Evolutionary conservation across 2,329 filamentous ascomycete genomes (phyloP).

Genomic region (Colletotrichum lupini): DNA sequence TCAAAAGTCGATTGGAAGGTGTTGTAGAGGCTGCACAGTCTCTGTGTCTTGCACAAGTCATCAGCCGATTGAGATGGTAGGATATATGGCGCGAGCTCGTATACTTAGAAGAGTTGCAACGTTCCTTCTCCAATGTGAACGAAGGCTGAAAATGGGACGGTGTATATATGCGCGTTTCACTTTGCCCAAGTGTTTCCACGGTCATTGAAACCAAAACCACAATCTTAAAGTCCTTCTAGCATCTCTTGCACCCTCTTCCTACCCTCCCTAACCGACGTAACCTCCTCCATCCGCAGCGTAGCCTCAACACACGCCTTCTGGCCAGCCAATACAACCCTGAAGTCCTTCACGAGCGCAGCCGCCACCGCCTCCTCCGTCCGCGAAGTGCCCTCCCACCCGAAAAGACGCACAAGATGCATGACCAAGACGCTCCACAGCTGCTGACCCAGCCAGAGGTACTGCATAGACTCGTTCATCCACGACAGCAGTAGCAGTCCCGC

Average conservation of each 20-base stretch:
- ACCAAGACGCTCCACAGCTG: conserved; percentile 38
- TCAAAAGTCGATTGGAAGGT: not conserved
- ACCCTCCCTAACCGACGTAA: not conserved
- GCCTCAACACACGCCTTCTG: not conserved
- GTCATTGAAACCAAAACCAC: not conserved
- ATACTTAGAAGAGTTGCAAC: too few species aligned
- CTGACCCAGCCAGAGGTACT: conserved; percentile 39
- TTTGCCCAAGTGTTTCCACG: too few species aligned
- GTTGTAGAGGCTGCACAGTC: not conserved
- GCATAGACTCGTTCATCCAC: conserved; percentile 33
- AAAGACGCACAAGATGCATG: conserved; percentile 33
- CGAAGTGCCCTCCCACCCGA: not conserved
- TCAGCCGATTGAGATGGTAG: not conserved
- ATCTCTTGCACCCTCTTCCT: not conserved
- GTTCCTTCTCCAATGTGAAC: too few species aligned
- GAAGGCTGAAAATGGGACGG: too few species aligned
- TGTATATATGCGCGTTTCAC: too few species aligned
- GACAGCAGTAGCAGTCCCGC: conserved; percentile 20
- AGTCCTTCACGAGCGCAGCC: not conserved
- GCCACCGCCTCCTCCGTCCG: not conserved
- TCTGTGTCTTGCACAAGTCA: not conserved
- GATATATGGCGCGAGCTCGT: not conserved
- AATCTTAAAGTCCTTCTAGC: not conserved
- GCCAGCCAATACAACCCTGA: not conserved
- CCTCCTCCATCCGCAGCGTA: not conserved